These are phyloP conservation scores for Penicillium flavigenum DNA, from an alignment of 495 filamentous ascomycete species.

Conservation along the genomic window DNA sequence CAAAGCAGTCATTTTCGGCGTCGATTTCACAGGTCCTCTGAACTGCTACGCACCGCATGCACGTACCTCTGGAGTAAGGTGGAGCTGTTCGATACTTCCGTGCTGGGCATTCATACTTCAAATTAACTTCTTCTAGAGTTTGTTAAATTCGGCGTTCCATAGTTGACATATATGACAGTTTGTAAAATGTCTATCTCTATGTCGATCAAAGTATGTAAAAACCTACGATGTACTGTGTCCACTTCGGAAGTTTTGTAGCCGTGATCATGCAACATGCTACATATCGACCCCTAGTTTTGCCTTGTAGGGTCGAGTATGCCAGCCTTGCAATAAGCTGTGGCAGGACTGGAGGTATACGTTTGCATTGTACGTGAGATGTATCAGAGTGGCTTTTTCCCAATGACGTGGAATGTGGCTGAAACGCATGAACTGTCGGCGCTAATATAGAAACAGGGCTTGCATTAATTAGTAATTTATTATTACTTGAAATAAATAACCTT, in stretches of 20 bases:
- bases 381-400: not conserved
- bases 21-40: not conserved
- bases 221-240: not conserved
- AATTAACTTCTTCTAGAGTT: too few relatives aligned
- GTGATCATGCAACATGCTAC: not conserved
- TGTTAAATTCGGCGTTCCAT: too few relatives aligned
- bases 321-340: not conserved
- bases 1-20: not conserved
- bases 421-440: not conserved
- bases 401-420: not conserved
- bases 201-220: not conserved
- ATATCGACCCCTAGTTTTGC: not conserved
- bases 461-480: not conserved
- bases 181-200: not conserved
- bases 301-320: not conserved
- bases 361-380: not conserved
- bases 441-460: not conserved
- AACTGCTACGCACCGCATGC: not conserved
- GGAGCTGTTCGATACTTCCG: not conserved
- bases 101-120: too few relatives aligned
- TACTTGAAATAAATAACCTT: not conserved
- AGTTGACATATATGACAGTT: too few relatives aligned
- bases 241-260: not conserved
- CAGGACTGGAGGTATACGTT: not conserved
- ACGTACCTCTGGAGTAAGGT: too few relatives aligned